phyloP scores from a whole-genome alignment of 257 asterid species.

The Petunia secreta region DNA sequence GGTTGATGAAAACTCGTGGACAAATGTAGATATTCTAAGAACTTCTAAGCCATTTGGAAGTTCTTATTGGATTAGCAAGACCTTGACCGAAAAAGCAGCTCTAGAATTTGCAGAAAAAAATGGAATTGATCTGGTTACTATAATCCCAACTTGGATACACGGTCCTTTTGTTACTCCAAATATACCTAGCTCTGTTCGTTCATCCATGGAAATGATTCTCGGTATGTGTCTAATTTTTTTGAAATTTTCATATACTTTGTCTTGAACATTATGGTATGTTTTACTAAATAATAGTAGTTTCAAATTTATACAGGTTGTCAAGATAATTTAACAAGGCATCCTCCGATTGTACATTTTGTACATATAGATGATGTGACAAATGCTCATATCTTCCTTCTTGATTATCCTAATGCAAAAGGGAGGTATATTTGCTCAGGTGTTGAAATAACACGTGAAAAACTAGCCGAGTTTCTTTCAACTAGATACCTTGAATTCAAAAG shows the following conservation, averaged over 20 bases:
- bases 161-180: slow-evolving; percentile 64
- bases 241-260: background rate
- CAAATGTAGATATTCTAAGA: slow-evolving; percentile 28
- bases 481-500: slow-evolving; percentile 36
- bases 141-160: slow-evolving; percentile 50
- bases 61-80: slow-evolving; percentile 55
- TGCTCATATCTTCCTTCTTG: slow-evolving; percentile 46
- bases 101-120: slow-evolving; percentile 48
- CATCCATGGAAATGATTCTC: background rate
- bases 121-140: slow-evolving; percentile 55
- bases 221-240: background rate
- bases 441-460: slow-evolving; percentile 35
- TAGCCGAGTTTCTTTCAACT: slow-evolving; percentile 36
- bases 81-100: slow-evolving; percentile 51
- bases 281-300: background rate
- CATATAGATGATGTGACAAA: slow-evolving; percentile 50
- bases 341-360: slow-evolving; percentile 29
- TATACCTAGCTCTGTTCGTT: slow-evolving; percentile 33
- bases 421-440: slow-evolving; percentile 51
- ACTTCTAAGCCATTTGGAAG: slow-evolving; percentile 7
- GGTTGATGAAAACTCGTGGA: slow-evolving; percentile 47
- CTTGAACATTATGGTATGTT: background rate
- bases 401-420: slow-evolving; percentile 45
- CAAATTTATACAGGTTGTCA: slow-evolving; percentile 8
- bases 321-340: background rate